Evolutionary conservation across 441 rosid genomes (phyloP), one percentile per base, ranked within the genome.

Genomic region (Breynia disticha): DNA sequence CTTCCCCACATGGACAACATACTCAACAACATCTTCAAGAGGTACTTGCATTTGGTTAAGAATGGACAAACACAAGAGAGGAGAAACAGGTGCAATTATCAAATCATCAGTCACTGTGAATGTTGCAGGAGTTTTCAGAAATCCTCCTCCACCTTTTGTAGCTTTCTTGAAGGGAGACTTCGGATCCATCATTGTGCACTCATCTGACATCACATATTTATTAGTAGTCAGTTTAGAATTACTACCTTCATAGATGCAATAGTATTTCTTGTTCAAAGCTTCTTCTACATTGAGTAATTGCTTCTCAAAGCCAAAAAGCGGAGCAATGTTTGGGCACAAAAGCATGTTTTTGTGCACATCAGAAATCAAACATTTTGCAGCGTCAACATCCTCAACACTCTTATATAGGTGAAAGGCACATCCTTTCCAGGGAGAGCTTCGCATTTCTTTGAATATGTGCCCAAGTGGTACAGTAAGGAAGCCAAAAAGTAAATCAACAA

Each of bases 391-490:
- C 9, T 11, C 12, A 13, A 72, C 24, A 55, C 54, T 55, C 0
- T 56, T 38, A n/a, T 65, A 66, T 5, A 69, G 50, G 46, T 56
- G 61, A 55, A 16, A 9, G 22, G 66, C n/a, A 54, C 63, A 48
- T 35, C 63, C 61, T 50, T 24, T 52, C 11, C 49, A 38, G 39
- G 0, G 8, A 56, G 19, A n/a, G 2, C 45, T 24, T 0, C 28
- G 18, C 57, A 53, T 61, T 64, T 59, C 19, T 39, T 64, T 64
- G 1, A 20, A 21, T 18, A 56, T 12, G 19, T 46, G 22, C 11
- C 67, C 72, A 5, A 66, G 65, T 16, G 74, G 78, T 48, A 63
- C 8, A 17, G 63, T 44, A 9, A 69, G 74, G 63, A 73, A 64
- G n/a, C 74, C 64, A 17, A 64, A 63, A 22, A 73, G 55, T 14